Percentiles rank a stretch among this genome's conserved stretches.
Conservation (phyloP, 2,329 filamentous ascomycete genomes). For the Grosmannia clavigera region DNA sequence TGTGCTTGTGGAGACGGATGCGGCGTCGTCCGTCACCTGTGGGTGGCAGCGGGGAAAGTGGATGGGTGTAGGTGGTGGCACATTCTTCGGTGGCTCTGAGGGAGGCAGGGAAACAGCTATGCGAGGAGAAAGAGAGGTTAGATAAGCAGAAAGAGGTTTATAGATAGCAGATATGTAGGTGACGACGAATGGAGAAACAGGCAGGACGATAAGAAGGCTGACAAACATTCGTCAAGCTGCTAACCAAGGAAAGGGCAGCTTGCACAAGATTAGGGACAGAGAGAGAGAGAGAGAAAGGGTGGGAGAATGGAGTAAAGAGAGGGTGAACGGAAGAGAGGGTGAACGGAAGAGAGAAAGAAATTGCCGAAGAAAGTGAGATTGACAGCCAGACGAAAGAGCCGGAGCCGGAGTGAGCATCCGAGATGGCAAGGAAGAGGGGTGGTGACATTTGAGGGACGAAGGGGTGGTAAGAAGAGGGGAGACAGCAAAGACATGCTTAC, state of each 20-base stretch:
- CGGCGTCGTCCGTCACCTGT: conserved; percentile 11
- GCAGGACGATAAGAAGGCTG: neutral
- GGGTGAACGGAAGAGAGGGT: too few species aligned
- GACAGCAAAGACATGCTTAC: conserved; percentile 19
- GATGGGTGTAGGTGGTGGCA: conserved; percentile 44
- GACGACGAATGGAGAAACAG: neutral
- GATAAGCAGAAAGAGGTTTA: neutral
- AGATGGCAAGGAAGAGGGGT: neutral
- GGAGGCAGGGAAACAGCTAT: conserved; percentile 9
- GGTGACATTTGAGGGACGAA: too few species aligned
- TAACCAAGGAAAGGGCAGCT: neutral
- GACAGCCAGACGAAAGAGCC: too few species aligned
- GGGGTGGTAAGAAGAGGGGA: neutral
- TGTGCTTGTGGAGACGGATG: neutral
- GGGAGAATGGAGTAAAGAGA: too few species aligned
- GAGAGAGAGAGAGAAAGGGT: too few species aligned
- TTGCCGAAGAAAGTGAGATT: too few species aligned
- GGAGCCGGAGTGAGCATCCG: too few species aligned
- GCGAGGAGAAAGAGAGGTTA: neutral
- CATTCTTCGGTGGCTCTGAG: conserved; percentile 30
- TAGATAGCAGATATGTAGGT: neutral
- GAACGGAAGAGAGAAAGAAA: too few species aligned
- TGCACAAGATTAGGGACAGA: neutral
- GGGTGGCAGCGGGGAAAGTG: conserved; percentile 33
- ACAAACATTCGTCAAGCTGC: neutral